Percentiles rank a stretch among this genome's conserved stretches.
Conservation (phyloP, 129 eudicot genomes). For the Rutidosis leptorrhynchoides region DNA sequence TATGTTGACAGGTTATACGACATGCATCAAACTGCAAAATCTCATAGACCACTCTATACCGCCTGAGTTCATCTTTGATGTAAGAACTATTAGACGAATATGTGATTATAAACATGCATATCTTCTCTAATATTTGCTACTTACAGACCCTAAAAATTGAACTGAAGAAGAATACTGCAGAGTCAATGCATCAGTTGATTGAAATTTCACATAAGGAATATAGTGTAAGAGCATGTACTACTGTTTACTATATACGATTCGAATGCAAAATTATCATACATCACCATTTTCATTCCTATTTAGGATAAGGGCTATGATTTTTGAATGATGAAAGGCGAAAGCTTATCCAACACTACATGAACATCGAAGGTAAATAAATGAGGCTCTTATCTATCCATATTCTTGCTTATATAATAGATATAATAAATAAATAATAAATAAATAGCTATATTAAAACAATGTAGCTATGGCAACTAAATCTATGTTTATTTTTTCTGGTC, state of each 20-base stretch:
- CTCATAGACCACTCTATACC: conserved; percentile 77
- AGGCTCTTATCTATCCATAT: neutral
- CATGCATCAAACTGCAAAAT: conserved; percentile 65
- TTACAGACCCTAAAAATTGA: conserved; percentile 56
- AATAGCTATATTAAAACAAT: neutral
- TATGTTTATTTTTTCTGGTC: conserved; percentile 2
- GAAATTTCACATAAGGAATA: conserved; percentile 46
- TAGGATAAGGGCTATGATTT: conserved; percentile 28
- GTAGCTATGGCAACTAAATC: neutral
- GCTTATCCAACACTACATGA: conserved; percentile 59
- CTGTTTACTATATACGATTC: neutral
- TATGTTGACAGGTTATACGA: conserved; percentile 51
- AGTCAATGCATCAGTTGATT: conserved; percentile 38
- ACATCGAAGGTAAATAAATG: conserved; percentile 60
- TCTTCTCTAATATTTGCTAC: conserved; percentile 24
- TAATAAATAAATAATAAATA: too few species aligned
- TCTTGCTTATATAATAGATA: neutral
- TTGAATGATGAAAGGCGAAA: conserved; percentile 43
- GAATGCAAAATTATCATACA: conserved; percentile 3
- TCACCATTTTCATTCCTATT: conserved; percentile 14
- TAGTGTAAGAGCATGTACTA: conserved; percentile 37
- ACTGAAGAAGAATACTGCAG: conserved; percentile 49
- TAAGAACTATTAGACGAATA: conserved; percentile 27
- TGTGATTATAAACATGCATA: neutral
- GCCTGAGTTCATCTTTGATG: conserved; percentile 69